Conservation (phyloP, 108 stramenopile genomes). For the Nitzschia palea region DNA sequence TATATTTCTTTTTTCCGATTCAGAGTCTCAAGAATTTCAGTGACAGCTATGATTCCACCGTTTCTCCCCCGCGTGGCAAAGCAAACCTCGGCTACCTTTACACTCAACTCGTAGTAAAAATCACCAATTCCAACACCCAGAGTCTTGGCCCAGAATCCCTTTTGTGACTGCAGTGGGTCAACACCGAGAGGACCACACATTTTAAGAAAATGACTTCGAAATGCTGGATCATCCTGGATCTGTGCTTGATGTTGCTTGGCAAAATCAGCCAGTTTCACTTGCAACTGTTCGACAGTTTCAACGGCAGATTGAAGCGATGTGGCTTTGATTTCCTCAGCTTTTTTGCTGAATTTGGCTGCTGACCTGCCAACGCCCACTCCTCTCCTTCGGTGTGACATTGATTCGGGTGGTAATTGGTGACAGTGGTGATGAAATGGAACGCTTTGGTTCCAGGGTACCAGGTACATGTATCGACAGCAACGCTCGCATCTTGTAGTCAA, state of each 20-base stretch:
- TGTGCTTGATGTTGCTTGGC: conserved; percentile 88
- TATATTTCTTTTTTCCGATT: conserved; percentile 38
- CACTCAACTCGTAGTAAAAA: conserved; percentile 98
- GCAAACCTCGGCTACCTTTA: conserved; percentile 95
- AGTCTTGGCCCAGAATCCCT: conserved; percentile 72
- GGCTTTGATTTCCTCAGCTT: conserved; percentile 84
- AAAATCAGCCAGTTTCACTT: conserved; percentile 79
- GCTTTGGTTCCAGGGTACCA: too few species aligned
- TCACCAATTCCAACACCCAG: conserved; percentile 72
- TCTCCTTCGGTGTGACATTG: conserved; percentile 70
- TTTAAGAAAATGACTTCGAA: conserved; percentile 91
- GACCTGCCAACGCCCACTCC: conserved; percentile 66
- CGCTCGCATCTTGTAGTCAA: too few species aligned
- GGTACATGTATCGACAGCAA: too few species aligned
- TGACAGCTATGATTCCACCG: conserved; percentile 93
- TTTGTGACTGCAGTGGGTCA: conserved; percentile 75
- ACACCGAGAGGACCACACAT: conserved; percentile 93
- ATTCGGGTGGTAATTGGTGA: too few species aligned
- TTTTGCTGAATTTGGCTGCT: conserved; percentile 43
- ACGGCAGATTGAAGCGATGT: conserved; percentile 68
- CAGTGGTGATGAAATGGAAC: too few species aligned
- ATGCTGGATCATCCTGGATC: conserved; percentile 90
- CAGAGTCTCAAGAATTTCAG: conserved; percentile 72
- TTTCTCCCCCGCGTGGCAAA: conserved; percentile 85
- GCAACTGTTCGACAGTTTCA: conserved; percentile 77